These are phyloP conservation scores for Paraphaeosphaeria sporulosa DNA, from an alignment of 2,329 filamentous ascomycete genomes.

Conservation along the genomic window DNA sequence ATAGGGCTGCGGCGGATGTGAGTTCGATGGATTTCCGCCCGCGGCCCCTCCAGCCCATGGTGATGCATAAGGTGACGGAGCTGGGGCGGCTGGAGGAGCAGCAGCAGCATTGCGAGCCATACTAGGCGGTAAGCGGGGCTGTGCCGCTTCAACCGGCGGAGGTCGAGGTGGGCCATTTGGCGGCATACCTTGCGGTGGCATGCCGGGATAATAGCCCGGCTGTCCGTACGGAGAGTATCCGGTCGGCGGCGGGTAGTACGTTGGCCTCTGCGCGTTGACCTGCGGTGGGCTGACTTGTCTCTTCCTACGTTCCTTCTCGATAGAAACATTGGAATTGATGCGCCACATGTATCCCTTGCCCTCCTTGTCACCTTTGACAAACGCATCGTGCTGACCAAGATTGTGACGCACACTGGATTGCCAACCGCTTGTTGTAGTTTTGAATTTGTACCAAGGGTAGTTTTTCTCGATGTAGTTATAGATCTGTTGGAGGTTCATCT, in stretches of 20 bases:
- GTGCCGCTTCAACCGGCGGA: conserved; percentile 32
- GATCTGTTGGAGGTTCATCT: conserved; percentile 71
- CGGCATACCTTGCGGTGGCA: conserved; percentile 41
- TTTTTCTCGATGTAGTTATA: conserved; percentile 70
- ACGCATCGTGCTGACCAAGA: conserved; percentile 64
- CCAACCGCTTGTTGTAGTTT: conserved; percentile 67
- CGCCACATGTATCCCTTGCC: conserved; percentile 72
- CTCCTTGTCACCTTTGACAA: conserved; percentile 66
- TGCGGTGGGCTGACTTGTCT: conserved; percentile 58
- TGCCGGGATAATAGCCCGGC: conserved; percentile 37
- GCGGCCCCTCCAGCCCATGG: conserved; percentile 45
- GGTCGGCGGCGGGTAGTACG: conserved; percentile 43
- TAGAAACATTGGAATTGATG: conserved; percentile 65
- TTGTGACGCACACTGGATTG: conserved; percentile 73
- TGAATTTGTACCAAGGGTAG: conserved; percentile 70
- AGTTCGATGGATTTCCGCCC: conserved; percentile 34
- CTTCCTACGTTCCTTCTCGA: conserved; percentile 65
- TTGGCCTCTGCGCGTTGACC: conserved; percentile 37
- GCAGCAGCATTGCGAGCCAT: conserved; percentile 40
- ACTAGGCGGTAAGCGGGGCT: conserved; percentile 47
- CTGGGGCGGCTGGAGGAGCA: conserved; percentile 35
- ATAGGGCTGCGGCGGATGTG: conserved; percentile 41
- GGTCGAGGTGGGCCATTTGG: conserved; percentile 39
- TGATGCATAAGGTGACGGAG: conserved; percentile 45
- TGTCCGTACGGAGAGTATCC: conserved; percentile 39